Conservation (phyloP, 108 stramenopile genomes). For the Hondaea fermentalgiana region DNA sequence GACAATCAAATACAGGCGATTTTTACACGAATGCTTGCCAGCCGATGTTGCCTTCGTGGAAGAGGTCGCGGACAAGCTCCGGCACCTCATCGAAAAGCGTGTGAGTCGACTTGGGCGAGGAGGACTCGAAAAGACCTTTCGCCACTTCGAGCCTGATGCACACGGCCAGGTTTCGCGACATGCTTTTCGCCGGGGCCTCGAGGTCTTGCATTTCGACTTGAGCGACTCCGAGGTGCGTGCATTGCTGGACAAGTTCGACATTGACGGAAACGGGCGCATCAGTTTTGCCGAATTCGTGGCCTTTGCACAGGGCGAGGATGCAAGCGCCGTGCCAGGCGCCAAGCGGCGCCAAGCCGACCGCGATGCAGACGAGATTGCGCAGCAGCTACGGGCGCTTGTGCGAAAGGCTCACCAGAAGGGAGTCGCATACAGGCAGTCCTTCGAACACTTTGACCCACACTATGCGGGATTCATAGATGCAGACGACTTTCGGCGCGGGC, state of each 20-base stretch:
- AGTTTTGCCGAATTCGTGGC: constrained; percentile 22
- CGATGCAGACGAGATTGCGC: not conserved
- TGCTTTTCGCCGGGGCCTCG: not conserved
- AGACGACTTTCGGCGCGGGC: constrained; percentile 15
- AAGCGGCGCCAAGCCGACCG: not conserved
- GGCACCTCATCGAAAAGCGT: not conserved
- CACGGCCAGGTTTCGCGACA: not conserved
- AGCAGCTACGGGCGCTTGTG: not conserved
- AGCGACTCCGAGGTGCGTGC: constrained; percentile 4
- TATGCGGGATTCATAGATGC: not conserved
- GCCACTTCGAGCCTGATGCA: not conserved
- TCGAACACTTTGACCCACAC: constrained; percentile 24
- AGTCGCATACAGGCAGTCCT: not conserved
- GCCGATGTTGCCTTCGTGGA: not conserved
- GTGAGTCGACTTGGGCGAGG: not conserved
- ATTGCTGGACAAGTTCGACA: constrained; percentile 26
- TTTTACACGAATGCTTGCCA: not conserved
- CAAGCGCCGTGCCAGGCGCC: not conserved
- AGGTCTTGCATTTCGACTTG: not conserved
- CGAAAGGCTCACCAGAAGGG: not conserved
- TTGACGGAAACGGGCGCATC: constrained; percentile 20
- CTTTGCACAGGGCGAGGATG: not conserved
- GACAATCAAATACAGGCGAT: not conserved
- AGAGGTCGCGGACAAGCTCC: not conserved
- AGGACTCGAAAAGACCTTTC: not conserved